Conservation (phyloP, 1,139 yeast species). For the Yamadazyma pseudoaaseri region DNA sequence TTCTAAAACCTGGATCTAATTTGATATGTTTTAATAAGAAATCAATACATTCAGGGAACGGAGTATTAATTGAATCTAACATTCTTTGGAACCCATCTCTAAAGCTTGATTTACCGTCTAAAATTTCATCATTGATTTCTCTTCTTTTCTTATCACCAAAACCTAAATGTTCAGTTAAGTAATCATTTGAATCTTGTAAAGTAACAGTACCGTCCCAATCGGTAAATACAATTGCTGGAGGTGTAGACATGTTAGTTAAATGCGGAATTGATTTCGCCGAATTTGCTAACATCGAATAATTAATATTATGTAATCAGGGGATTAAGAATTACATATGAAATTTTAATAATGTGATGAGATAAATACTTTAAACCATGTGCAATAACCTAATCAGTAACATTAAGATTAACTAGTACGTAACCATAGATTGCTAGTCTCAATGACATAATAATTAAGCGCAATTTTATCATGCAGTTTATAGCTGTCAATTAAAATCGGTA, state of each 20-base stretch:
- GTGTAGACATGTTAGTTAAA: constrained; percentile 11
- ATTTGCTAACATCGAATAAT: not conserved
- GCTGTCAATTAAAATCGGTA: no score
- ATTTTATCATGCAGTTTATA: no score
- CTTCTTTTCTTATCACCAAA: constrained; percentile 72
- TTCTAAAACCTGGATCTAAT: constrained; percentile 88
- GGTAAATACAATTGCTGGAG: constrained; percentile 79
- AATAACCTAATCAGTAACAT: no score
- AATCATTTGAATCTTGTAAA: constrained; percentile 85
- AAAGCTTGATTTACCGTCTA: constrained; percentile 68
- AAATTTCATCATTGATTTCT: constrained; percentile 67
- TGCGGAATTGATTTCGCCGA: constrained; percentile 1
- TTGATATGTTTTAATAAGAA: constrained; percentile 57
- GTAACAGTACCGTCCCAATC: constrained; percentile 99
- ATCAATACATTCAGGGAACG: constrained; percentile 82
- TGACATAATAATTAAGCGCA: no score
- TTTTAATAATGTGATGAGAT: not conserved
- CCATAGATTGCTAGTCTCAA: no score
- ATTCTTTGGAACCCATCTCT: constrained; percentile 81
- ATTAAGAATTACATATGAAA: not conserved
- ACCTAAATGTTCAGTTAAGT: constrained; percentile 83
- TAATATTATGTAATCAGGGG: not conserved
- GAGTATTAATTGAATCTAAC: constrained; percentile 75
- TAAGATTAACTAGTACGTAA: no score
- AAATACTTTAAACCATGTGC: not conserved